These are phyloP conservation scores for Coffea humblotiana DNA, from an alignment of 305 asterid genomes.

Conservation along the genomic window DNA sequence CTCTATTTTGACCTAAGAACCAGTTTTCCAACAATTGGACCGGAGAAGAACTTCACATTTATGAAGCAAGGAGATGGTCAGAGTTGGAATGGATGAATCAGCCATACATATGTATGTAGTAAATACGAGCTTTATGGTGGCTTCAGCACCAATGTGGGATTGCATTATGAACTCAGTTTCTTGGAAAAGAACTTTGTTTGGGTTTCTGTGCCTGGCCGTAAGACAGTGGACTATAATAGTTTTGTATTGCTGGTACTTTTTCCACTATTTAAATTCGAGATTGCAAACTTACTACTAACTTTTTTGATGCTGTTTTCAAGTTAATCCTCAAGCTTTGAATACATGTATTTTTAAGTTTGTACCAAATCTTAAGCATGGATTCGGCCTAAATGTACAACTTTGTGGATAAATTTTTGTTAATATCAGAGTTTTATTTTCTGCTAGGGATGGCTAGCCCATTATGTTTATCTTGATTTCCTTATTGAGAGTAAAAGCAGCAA, in stretches of 20 bases:
- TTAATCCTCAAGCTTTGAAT: not conserved
- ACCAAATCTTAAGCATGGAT: not conserved
- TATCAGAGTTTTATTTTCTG: not conserved
- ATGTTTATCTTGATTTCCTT: not conserved
- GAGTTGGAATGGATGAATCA: not conserved
- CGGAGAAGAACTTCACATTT: not conserved
- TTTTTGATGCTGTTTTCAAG: not conserved
- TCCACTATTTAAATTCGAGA: not conserved
- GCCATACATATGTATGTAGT: not conserved
- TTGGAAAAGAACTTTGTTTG: not conserved
- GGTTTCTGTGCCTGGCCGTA: not conserved
- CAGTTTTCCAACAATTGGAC: not conserved
- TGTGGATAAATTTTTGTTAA: not conserved
- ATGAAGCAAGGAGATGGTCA: not conserved
- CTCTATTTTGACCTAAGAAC: not conserved
- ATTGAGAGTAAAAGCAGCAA: not conserved
- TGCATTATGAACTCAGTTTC: not conserved
- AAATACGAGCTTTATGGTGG: not conserved
- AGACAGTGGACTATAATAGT: not conserved
- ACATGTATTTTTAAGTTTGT: not conserved
- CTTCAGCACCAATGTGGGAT: not conserved
- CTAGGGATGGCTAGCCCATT: not conserved
- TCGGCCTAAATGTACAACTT: not conserved
- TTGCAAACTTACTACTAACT: not conserved
- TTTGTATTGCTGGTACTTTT: not conserved